Base-by-base conservation (phyloP, 1,284 basidiomycete species). In the Schizopora paradoxa region DNA sequence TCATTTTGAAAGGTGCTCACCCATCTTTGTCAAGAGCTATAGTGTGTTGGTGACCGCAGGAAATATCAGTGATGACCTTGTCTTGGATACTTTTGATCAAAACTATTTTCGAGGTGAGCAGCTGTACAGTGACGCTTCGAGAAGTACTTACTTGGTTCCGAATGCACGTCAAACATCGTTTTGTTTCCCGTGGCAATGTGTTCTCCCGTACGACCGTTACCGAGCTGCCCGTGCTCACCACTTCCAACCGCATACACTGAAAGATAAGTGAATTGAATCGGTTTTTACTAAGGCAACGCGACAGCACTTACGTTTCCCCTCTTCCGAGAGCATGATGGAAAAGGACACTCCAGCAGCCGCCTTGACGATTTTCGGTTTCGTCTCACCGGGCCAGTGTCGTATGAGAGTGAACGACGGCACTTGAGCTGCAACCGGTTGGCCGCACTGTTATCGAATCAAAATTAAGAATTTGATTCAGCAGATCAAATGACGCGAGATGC, bases 211-310 rank as follows among this genome's bases (percentile, higher is more conserved):
- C 79, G 78, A 11, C 93, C 93, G 57, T 92, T 94, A 1, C 92
- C 94, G 0, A 97, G 72, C 56, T 96, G 91, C 1, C 94, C 94
- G 54, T 90, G 83, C 64, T 96, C 91, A n/a, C 82, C 87, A 45
- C 87, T 92, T 27, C 94, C 94, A 53, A 91, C 83, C 0, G 91
- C 77, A 59, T 87, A 97, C 2, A 96, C 89, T 82, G 52, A 34
- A 26, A 47, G 18, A 13, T 3, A 19, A 7, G 40, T 47, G 43
- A 31, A 41, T 21, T 48, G 43, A 37, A 5, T 40, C 19, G 33
- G 13, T 37, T 34, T 28, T 35, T 37, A 13, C 16, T 42, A 19
- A 45, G 21, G 39, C 48, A 27, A 27, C 11, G 29, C 40, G 36
- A 4, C n/a, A 45, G 33, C 16, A 58, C 62, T 35, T 54, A 82